These are phyloP conservation scores for Pseudomassariella vexata DNA, from an alignment of 2,329 filamentous ascomycete genomes.

Conservation along the genomic window DNA sequence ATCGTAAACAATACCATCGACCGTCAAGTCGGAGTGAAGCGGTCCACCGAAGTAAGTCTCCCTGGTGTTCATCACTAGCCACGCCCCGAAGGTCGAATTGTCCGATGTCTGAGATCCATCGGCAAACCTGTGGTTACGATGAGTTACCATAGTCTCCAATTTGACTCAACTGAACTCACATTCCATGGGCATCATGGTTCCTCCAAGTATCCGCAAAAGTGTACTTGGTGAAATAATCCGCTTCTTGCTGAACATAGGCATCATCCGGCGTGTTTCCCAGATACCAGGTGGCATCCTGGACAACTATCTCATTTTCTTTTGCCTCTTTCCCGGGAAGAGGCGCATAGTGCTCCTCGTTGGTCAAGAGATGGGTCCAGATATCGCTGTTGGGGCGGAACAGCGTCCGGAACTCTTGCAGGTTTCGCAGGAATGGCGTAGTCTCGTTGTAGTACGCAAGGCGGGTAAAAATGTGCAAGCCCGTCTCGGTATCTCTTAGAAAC, in stretches of 20 bases:
- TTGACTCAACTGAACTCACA: too few relatives aligned
- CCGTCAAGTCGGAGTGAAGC: conserved; percentile 55
- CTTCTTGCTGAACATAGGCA: conserved; percentile 47
- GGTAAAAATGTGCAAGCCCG: conserved; percentile 56
- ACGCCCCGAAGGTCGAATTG: conserved; percentile 50
- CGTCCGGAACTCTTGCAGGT: conserved; percentile 56
- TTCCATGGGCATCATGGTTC: conserved; percentile 51
- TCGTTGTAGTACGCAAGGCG: conserved; percentile 55
- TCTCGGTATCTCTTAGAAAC: conserved; percentile 58
- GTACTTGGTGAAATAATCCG: conserved; percentile 63
- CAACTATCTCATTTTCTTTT: conserved; percentile 36
- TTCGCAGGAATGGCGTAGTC: conserved; percentile 48
- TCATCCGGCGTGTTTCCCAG: conserved; percentile 48
- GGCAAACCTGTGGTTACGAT: too few relatives aligned
- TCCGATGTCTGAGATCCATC: conserved; percentile 44
- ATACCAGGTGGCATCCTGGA: conserved; percentile 59
- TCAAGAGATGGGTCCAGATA: conserved; percentile 58
- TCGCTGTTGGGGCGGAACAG: conserved; percentile 53
- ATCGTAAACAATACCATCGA: conserved; percentile 62
- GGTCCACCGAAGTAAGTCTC: conserved; percentile 60
- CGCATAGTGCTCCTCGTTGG: conserved; percentile 48
- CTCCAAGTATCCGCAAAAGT: conserved; percentile 55
- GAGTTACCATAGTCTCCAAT: conserved; percentile 25
- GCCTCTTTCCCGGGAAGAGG: conserved; percentile 39
- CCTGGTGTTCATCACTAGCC: conserved; percentile 59